Evolutionary conservation across 164 flowering plant species (phyloP), one percentile per base, ranked within the genome.

Genomic region (Tetracentron sinense): DNA sequence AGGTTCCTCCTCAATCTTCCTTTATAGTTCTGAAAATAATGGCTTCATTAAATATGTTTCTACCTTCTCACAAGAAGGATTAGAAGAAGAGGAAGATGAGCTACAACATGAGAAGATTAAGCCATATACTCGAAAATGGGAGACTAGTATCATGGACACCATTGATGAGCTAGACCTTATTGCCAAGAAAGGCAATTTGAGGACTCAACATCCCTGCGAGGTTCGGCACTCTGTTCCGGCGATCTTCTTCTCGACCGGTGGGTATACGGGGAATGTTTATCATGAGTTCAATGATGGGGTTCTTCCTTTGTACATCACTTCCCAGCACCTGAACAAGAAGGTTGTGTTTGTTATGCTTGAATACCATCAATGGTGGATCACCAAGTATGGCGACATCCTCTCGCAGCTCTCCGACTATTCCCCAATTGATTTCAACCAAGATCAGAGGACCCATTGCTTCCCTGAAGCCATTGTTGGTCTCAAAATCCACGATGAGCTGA

Each of bases 211-310:
- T 46, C 38, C 54, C 4, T 93, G 98, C 61, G 87, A 90, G 65
- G 84, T 86, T 20, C 28, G 52, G 17, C 92, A 93, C 69, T 75
- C 88, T 67, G 96, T 86, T 28, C 96, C 96, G 0, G 97, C 95
- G 0, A 67, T 94, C 55, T 72, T 93, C 72, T 90, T 93, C 85
- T 93, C 98, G 0, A 93, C 86, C 0, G 92, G 95, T 38, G 97
- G 98, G 10, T 93, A 89, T 52, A 93, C 98, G 0, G 98, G 98
- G 15, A 93, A 93, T 57, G 83, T 89, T 15, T 94, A 87, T 58
- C 98, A 94, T 54, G 98, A 94, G 47, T 90, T 94, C 80, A 94
- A 94, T 67, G 98, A 93, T 66, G 98, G 98, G 42, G 67, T 90
- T 28, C 31, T 90, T 38, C 98, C 98, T 11, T 68, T 93, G 15